phyloP scores from a whole-genome alignment of 306 rosid species.

The Dalbergia cultrata region DNA sequence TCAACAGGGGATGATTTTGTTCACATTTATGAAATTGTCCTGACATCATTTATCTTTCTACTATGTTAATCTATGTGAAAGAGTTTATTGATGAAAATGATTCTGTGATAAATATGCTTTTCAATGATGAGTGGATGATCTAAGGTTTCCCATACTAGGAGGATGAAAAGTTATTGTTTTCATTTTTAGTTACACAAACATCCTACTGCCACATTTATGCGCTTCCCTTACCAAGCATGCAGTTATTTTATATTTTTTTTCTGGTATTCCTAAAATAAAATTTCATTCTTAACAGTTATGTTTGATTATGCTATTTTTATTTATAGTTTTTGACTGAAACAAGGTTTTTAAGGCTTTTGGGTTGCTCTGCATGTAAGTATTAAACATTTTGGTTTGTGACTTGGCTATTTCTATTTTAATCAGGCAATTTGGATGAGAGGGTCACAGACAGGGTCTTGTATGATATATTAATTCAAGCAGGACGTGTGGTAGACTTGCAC shows the following conservation, averaged over 20 bases:
- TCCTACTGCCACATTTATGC: not conserved
- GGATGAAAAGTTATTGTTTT: not conserved
- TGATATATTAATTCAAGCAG: constrained; percentile 89
- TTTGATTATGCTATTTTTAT: not conserved
- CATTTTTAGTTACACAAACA: not conserved
- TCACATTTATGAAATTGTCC: not conserved
- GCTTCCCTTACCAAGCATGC: not conserved
- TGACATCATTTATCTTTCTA: constrained; percentile 36
- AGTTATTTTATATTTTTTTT: constrained; percentile 1
- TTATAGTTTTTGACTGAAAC: not conserved
- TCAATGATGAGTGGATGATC: constrained; percentile 14
- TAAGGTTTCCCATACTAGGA: not conserved
- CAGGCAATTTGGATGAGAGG: constrained; percentile 95
- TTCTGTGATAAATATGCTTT: constrained; percentile 28
- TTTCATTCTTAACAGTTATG: not conserved
- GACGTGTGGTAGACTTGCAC: constrained; percentile 82
- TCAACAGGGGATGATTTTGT: constrained; percentile 21
- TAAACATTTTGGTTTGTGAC: constrained; percentile 28
- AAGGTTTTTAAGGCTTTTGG: constrained; percentile 13
- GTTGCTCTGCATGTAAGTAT: not conserved
- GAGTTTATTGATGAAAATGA: not conserved
- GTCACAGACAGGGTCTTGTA: constrained; percentile 87
- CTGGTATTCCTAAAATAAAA: not conserved
- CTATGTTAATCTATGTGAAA: not conserved
- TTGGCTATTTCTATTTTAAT: constrained; percentile 24